These are phyloP conservation scores for Phyllosticta citriasiana DNA, from an alignment of 2,329 filamentous ascomycete genomes.

Conservation along the genomic window DNA sequence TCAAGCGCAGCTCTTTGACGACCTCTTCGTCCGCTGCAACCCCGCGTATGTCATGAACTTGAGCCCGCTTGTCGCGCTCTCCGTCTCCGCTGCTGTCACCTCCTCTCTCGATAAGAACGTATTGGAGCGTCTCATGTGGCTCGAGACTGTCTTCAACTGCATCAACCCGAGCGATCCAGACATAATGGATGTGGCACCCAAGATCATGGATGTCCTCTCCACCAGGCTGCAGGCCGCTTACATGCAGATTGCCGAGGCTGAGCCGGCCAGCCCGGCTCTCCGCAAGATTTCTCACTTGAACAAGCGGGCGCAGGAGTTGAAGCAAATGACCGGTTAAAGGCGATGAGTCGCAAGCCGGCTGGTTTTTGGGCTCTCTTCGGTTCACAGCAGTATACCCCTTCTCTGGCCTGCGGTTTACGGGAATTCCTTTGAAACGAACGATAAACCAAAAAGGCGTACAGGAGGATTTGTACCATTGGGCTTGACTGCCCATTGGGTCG, in stretches of 20 bases:
- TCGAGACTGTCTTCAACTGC: conserved; percentile 44
- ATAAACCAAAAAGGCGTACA: background rate
- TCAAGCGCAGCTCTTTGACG: conserved; percentile 51
- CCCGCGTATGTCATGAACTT: conserved; percentile 47
- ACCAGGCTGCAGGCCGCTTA: conserved; percentile 48
- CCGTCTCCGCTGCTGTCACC: conserved; percentile 53
- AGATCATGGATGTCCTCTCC: conserved; percentile 50
- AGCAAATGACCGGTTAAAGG: background rate
- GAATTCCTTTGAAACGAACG: background rate
- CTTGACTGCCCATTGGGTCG: background rate
- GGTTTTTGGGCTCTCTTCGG: background rate
- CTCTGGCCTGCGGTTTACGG: background rate
- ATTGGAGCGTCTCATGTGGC: conserved; percentile 47
- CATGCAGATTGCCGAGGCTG: conserved; percentile 44
- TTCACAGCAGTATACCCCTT: background rate
- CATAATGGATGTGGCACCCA: conserved; percentile 45
- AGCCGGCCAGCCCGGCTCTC: conserved; percentile 42
- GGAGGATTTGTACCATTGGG: background rate
- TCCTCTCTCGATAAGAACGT: conserved; percentile 44
- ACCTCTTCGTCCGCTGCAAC: conserved; percentile 48
- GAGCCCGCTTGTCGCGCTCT: conserved; percentile 49
- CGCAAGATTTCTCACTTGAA: conserved; percentile 40
- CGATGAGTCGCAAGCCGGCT: background rate
- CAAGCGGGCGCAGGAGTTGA: conserved; percentile 22
- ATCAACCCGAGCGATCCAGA: conserved; percentile 47